Evolutionary conservation across 2,329 filamentous ascomycete species (phyloP).

Genomic region (Penicillium sclerotigenum): DNA sequence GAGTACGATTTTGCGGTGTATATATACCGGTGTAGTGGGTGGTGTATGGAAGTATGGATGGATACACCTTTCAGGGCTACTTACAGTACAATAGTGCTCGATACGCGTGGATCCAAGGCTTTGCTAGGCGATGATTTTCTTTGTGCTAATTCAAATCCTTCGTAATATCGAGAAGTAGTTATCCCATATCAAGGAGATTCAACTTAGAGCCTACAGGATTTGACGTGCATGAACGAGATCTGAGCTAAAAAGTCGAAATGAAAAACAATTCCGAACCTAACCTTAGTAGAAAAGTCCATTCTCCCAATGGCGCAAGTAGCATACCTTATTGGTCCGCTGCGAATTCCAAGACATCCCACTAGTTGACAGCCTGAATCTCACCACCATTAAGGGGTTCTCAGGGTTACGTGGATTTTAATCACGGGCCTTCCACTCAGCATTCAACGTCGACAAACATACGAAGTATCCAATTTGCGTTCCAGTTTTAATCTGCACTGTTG

Average conservation of each 20-base stretch:
- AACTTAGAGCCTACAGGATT: neutral
- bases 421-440: neutral
- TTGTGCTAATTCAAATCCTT: neutral
- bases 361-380: neutral
- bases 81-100: slow-evolving; percentile 23
- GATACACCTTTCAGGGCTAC: slow-evolving; percentile 6
- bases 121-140: neutral
- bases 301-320: neutral
- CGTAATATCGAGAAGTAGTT: neutral
- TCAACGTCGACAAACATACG: neutral
- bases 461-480: neutral
- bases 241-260: neutral
- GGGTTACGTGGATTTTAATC: slow-evolving; percentile 4
- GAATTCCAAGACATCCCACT: neutral
- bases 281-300: neutral
- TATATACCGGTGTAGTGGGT: slow-evolving; percentile 3
- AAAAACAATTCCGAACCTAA: neutral
- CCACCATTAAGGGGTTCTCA: slow-evolving; percentile 2
- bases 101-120: neutral
- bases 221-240: neutral
- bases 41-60: neutral
- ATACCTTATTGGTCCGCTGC: neutral
- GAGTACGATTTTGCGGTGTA: neutral
- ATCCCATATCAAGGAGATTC: neutral
- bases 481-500: neutral